These are phyloP conservation scores for Luffa acutangula DNA, from an alignment of 306 rosid genomes.

Conservation along the genomic window DNA sequence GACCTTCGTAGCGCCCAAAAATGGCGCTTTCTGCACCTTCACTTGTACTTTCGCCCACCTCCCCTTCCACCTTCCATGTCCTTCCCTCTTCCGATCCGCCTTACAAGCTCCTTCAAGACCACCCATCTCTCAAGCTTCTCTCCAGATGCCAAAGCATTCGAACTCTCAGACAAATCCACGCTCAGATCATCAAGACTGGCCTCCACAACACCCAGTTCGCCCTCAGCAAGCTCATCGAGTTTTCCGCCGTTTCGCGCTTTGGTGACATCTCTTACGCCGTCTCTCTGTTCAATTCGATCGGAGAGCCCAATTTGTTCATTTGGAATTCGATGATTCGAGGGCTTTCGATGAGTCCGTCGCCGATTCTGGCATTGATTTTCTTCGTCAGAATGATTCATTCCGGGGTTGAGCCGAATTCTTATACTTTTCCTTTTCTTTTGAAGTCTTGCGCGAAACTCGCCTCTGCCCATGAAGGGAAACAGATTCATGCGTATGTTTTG, in stretches of 20 bases:
- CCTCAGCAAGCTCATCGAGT: slow-evolving; percentile 54
- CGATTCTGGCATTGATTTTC: slow-evolving; percentile 24
- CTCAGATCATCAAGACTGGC: slow-evolving; percentile 53
- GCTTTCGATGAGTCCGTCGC: slow-evolving; percentile 24
- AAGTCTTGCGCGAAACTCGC: slow-evolving; percentile 44
- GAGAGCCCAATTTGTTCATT: slow-evolving; percentile 31
- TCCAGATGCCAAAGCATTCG: slow-evolving; percentile 41
- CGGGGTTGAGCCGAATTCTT: slow-evolving; percentile 48
- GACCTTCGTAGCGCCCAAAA: not conserved
- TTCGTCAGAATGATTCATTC: slow-evolving; percentile 30
- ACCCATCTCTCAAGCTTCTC: slow-evolving; percentile 45
- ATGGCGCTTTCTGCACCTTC: slow-evolving; percentile 28
- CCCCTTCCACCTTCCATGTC: slow-evolving; percentile 32
- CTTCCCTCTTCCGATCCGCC: slow-evolving; percentile 53
- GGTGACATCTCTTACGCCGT: slow-evolving; percentile 58
- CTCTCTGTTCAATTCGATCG: slow-evolving; percentile 27
- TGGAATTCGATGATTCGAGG: slow-evolving; percentile 74
- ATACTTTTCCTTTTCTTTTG: slow-evolving; percentile 60
- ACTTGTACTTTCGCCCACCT: slow-evolving; percentile 4
- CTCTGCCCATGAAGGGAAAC: slow-evolving; percentile 46
- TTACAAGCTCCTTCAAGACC: slow-evolving; percentile 34
- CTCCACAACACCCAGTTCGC: slow-evolving; percentile 48
- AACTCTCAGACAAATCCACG: slow-evolving; percentile 46
- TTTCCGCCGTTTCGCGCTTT: slow-evolving; percentile 35
- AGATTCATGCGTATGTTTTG: slow-evolving; percentile 48